These are phyloP conservation scores for Teunomyces tritomae DNA, from an alignment of 805 yeast species.

Conservation along the genomic window DNA sequence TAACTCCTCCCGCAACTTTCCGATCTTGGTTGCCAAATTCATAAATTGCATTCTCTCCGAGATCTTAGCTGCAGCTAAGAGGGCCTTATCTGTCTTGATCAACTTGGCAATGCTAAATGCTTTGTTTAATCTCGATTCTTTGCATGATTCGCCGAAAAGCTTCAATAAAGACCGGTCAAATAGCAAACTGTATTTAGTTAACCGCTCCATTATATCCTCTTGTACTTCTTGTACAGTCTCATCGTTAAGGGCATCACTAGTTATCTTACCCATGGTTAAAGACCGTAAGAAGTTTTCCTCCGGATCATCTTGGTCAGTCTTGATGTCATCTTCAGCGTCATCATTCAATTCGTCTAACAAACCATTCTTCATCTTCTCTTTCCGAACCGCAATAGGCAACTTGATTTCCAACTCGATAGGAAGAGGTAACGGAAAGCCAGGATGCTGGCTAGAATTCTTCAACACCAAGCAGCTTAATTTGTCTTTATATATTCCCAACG, in stretches of 20 bases:
- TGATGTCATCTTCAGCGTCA: constrained; percentile 26
- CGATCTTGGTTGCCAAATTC: constrained; percentile 36
- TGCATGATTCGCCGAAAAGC: constrained; percentile 71
- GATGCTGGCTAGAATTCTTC: constrained; percentile 61
- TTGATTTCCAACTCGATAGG: constrained; percentile 74
- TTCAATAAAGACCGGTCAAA: constrained; percentile 79
- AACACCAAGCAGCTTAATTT: constrained; percentile 71
- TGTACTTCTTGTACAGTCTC: constrained; percentile 26
- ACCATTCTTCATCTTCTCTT: constrained; percentile 21
- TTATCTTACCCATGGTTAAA: constrained; percentile 56
- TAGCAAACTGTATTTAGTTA: constrained; percentile 50
- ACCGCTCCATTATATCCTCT: constrained; percentile 46
- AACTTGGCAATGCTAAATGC: constrained; percentile 69
- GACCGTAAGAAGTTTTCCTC: constrained; percentile 67
- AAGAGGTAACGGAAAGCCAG: constrained; percentile 80
- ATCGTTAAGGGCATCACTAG: constrained; percentile 50
- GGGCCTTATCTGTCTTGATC: constrained; percentile 72
- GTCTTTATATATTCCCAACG: constrained; percentile 72
- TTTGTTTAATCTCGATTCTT: constrained; percentile 58
- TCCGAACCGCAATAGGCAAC: constrained; percentile 52
- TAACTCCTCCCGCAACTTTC: constrained; percentile 36
- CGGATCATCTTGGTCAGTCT: constrained; percentile 35
- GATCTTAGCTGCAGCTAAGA: constrained; percentile 79
- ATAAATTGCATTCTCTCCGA: constrained; percentile 59
- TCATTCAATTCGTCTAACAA: constrained; percentile 23